Conservation (phyloP, 129 eudicot genomes). For the Pseudognaphalium luteoalbum region DNA sequence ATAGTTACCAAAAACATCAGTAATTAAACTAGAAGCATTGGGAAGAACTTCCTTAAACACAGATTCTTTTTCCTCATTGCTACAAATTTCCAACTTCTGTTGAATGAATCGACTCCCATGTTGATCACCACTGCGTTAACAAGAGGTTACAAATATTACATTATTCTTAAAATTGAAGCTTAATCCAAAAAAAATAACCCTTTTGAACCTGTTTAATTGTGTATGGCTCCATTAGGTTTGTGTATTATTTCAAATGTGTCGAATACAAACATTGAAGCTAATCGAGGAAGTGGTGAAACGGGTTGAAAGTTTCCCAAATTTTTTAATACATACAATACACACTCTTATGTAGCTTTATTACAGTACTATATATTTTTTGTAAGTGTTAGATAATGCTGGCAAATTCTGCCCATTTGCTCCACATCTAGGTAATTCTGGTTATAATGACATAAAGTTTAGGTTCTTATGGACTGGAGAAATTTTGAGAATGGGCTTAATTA, state of each 20-base stretch:
- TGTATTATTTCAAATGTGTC: background rate
- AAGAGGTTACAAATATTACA: conserved; percentile 15
- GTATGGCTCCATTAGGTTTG: conserved; percentile 9
- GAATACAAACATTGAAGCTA: background rate
- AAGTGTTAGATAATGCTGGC: no score
- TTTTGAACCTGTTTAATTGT: background rate
- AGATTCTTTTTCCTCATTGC: conserved; percentile 59
- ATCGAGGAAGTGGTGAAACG: background rate
- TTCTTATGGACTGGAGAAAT: no score
- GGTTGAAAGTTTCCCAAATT: background rate
- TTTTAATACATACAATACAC: background rate
- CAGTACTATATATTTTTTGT: background rate
- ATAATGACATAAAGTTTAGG: no score
- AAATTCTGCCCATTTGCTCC: no score
- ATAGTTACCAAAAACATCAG: conserved; percentile 92
- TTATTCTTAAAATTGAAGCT: background rate
- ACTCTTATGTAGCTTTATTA: background rate
- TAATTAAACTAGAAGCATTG: conserved; percentile 63
- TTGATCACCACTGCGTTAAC: conserved; percentile 68
- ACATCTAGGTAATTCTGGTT: no score
- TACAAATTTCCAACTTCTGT: conserved; percentile 72
- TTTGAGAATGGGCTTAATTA: no score
- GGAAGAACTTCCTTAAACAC: conserved; percentile 81
- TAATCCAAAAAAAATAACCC: background rate
- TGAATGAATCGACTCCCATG: conserved; percentile 94